Evolutionary conservation across 768 basidiomycete genomes (phyloP).

Genomic region (Fibroporia radiculosa): DNA sequence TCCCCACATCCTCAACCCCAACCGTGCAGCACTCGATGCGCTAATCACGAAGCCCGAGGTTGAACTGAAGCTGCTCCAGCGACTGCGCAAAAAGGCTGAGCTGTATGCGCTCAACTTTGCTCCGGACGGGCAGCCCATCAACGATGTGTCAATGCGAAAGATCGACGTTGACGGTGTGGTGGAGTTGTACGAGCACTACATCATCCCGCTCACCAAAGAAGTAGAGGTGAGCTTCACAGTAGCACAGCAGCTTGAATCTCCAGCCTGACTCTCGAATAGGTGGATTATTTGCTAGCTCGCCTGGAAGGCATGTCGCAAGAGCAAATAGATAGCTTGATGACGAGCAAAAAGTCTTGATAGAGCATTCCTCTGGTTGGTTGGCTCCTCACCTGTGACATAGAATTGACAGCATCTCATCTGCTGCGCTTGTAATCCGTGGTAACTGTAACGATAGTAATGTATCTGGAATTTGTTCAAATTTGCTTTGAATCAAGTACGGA

Average conservation of each 20-base stretch:
- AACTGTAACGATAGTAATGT: too few species aligned
- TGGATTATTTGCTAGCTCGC: constrained; percentile 90
- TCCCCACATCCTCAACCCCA: constrained; percentile 79
- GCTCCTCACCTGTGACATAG: too few species aligned
- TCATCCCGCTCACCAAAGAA: constrained; percentile 96
- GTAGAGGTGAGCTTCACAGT: constrained; percentile 69
- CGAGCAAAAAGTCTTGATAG: constrained; percentile 7
- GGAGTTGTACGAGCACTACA: constrained; percentile 87
- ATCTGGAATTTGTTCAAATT: too few species aligned
- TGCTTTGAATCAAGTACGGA: too few species aligned
- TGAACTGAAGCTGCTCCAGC: constrained; percentile 72
- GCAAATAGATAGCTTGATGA: constrained; percentile 62
- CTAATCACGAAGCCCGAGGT: constrained; percentile 98
- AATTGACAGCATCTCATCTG: too few species aligned
- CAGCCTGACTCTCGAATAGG: constrained; percentile 37
- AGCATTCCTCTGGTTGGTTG: neutral
- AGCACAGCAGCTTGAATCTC: neutral
- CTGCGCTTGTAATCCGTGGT: too few species aligned
- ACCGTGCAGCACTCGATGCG: constrained; percentile 68
- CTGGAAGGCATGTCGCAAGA: constrained; percentile 78
- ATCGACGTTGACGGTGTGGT: constrained; percentile 93
- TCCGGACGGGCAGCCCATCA: constrained; percentile 49
- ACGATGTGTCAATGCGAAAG: constrained; percentile 41
- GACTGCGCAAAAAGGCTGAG: constrained; percentile 78
- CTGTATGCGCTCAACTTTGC: constrained; percentile 79